These are phyloP conservation scores for Sporothrix inflata DNA, from an alignment of 2,329 filamentous ascomycete genomes.

Conservation along the genomic window DNA sequence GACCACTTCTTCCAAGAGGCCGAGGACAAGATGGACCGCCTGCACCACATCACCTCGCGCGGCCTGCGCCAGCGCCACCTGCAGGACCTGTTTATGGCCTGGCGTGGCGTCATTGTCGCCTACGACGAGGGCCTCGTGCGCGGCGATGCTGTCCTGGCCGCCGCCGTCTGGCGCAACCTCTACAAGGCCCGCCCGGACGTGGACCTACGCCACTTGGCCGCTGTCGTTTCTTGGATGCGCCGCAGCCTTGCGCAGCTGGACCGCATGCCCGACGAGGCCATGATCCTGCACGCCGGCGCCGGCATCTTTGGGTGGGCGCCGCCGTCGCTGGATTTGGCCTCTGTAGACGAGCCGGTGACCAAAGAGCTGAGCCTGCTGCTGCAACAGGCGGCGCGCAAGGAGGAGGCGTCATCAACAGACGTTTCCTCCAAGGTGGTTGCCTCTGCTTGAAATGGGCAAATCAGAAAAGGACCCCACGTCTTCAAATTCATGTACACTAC, in stretches of 20 bases:
- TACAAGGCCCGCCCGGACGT: slow-evolving; percentile 69
- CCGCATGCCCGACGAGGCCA: slow-evolving; percentile 50
- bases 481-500: not conserved
- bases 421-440: slow-evolving; percentile 13
- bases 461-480: no score
- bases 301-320: slow-evolving; percentile 49
- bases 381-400: slow-evolving; percentile 32
- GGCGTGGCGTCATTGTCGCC: slow-evolving; percentile 81
- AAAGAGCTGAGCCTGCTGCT: slow-evolving; percentile 44
- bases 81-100: slow-evolving; percentile 92
- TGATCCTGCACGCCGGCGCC: slow-evolving; percentile 42
- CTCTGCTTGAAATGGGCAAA: not conserved
- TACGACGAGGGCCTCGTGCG: slow-evolving; percentile 81
- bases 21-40: slow-evolving; percentile 79
- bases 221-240: slow-evolving; percentile 62
- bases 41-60: slow-evolving; percentile 69
- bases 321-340: slow-evolving; percentile 41
- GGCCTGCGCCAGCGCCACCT: slow-evolving; percentile 66
- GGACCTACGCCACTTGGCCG: slow-evolving; percentile 55
- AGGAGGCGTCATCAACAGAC: not conserved
- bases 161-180: slow-evolving; percentile 91
- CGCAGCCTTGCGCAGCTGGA: slow-evolving; percentile 53
- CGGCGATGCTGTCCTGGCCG: slow-evolving; percentile 75
- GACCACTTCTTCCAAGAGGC: slow-evolving; percentile 95
- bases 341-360: slow-evolving; percentile 47